Percentiles rank a stretch among this genome's conserved stretches.
These are phyloP conservation scores for Phytophthora podocarpi DNA, from an alignment of 352 stramenopile genomes.

Conservation along the genomic window DNA sequence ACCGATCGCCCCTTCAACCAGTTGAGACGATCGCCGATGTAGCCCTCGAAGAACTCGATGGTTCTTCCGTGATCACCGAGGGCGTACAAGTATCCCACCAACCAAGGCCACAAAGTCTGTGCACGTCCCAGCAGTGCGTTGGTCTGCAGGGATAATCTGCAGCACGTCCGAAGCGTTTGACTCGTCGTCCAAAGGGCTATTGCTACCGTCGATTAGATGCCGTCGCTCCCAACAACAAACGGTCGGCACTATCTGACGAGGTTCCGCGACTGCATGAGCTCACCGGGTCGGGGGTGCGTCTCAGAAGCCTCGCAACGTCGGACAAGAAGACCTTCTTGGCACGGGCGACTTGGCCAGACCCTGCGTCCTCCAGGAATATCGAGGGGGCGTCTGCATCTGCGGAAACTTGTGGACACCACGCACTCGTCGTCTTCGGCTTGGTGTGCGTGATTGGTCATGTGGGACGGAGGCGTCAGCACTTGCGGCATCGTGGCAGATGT, in stretches of 20 bases:
- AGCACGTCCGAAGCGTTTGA: neutral
- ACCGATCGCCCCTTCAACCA: slow-evolving; percentile 8
- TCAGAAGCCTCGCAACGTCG: slow-evolving; percentile 1
- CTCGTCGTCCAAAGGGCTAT: neutral
- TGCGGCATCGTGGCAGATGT: too few relatives aligned
- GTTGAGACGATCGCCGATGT: slow-evolving; percentile 5
- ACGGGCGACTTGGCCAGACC: neutral
- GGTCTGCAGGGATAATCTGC: slow-evolving; percentile 11
- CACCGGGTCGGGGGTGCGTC: neutral
- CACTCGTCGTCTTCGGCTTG: neutral
- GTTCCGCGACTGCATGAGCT: slow-evolving; percentile 12
- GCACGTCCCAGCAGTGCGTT: slow-evolving; percentile 1
- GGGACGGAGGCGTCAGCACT: neutral
- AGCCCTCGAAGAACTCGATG: slow-evolving; percentile 10
- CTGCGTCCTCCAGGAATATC: neutral
- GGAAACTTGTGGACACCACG: neutral
- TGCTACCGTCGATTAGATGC: slow-evolving; percentile 1
- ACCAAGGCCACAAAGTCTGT: too few relatives aligned
- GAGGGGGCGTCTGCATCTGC: slow-evolving; percentile 2
- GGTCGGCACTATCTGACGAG: slow-evolving; percentile 13
- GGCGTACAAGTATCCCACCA: slow-evolving; percentile 8
- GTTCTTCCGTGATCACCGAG: neutral
- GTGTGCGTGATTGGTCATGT: neutral
- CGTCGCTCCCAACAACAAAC: slow-evolving; percentile 4
- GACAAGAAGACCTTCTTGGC: slow-evolving; percentile 8